phyloP scores from a whole-genome alignment of 192 early-diverging fungal genomes.

The Umbelopsis isabellina region DNA sequence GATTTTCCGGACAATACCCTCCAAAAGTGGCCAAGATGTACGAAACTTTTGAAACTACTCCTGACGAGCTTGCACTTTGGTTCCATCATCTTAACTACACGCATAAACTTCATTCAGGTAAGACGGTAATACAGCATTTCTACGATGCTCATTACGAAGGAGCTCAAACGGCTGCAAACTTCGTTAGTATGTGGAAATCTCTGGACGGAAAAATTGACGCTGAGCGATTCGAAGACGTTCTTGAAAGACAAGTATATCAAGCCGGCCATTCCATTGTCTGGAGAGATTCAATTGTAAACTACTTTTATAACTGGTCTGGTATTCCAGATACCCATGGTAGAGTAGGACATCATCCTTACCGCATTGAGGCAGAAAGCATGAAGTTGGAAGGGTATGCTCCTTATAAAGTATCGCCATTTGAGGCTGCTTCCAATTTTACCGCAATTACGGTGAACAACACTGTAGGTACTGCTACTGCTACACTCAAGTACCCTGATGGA shows the following conservation, averaged over 20 bases:
- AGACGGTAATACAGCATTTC: constrained; percentile 6
- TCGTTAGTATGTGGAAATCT: constrained; percentile 11
- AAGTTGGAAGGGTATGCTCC: constrained; percentile 8
- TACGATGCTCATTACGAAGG: constrained; percentile 14
- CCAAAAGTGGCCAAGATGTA: constrained; percentile 14
- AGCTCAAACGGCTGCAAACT: constrained; percentile 1
- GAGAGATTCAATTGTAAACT: constrained; percentile 6
- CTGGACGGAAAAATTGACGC: not conserved
- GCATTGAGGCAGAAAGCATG: constrained; percentile 16
- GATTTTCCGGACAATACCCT: constrained; percentile 7
- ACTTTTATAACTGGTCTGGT: constrained; percentile 18
- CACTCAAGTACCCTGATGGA: constrained; percentile 9
- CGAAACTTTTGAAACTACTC: constrained; percentile 14
- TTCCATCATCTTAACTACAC: constrained; percentile 14
- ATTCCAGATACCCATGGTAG: constrained; percentile 8
- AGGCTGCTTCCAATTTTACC: constrained; percentile 8
- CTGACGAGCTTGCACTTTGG: constrained; percentile 10
- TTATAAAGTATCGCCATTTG: not conserved
- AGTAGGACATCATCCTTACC: constrained; percentile 10
- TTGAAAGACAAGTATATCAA: constrained; percentile 14
- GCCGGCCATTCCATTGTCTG: constrained; percentile 12
- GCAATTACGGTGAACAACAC: constrained; percentile 16
- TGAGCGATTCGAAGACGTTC: constrained; percentile 5
- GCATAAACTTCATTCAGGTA: constrained; percentile 8
- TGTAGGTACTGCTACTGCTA: constrained; percentile 12